Evolutionary conservation across 2,329 filamentous ascomycete genomes (phyloP).

Genomic region (Akanthomyces muscarius): DNA sequence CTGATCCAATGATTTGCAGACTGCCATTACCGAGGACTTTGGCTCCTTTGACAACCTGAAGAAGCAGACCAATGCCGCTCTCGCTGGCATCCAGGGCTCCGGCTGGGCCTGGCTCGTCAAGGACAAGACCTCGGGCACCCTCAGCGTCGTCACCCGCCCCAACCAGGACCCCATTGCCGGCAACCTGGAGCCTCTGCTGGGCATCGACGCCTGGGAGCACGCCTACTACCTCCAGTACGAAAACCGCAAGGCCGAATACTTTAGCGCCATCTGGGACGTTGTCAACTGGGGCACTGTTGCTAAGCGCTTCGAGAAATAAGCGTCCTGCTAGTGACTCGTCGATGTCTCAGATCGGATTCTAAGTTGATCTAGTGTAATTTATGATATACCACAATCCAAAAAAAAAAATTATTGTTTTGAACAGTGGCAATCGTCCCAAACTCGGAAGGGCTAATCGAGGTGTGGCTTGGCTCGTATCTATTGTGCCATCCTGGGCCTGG

Average conservation of each 20-base stretch:
- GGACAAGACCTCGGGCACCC: slow-evolving; percentile 57
- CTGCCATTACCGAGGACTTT: slow-evolving; percentile 62
- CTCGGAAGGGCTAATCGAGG: neutral
- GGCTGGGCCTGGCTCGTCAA: slow-evolving; percentile 90
- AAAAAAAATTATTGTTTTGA: neutral
- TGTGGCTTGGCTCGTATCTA: neutral
- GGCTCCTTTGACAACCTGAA: slow-evolving; percentile 61
- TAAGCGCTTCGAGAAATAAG: slow-evolving; percentile 61
- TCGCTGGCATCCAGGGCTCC: slow-evolving; percentile 77
- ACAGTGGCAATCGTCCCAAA: too few relatives aligned
- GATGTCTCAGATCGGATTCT: neutral
- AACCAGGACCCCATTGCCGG: slow-evolving; percentile 90
- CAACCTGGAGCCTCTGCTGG: slow-evolving; percentile 75
- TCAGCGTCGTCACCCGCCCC: slow-evolving; percentile 66
- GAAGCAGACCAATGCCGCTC: slow-evolving; percentile 62
- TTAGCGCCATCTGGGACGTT: slow-evolving; percentile 88
- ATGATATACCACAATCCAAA: slow-evolving; percentile 13
- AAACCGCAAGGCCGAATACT: slow-evolving; percentile 97
- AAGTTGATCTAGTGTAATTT: slow-evolving; percentile 8
- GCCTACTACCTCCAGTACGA: slow-evolving; percentile 95
- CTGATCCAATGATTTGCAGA: slow-evolving; percentile 27
- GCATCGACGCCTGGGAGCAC: slow-evolving; percentile 95
- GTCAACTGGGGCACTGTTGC: slow-evolving; percentile 92
- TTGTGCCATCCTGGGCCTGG: neutral
- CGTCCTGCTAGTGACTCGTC: neutral